Evolutionary conservation across 345 rosid genomes (phyloP).

Genomic region (Passiflora organensis): DNA sequence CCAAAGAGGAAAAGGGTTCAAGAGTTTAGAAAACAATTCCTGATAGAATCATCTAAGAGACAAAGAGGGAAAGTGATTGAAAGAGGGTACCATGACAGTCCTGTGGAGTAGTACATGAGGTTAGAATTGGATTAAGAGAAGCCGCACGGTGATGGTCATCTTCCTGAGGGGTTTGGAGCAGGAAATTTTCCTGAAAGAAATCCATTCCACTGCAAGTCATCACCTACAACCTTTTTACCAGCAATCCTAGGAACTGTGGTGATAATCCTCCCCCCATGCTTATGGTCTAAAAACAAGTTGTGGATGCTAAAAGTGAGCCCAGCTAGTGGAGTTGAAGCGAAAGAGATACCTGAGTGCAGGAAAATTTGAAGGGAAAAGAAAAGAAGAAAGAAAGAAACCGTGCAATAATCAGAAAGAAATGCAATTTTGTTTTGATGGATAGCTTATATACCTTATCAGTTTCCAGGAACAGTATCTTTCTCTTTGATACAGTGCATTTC

Average conservation of each 20-base stretch:
- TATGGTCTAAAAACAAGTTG: not conserved
- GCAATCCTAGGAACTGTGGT: slow-evolving; percentile 11
- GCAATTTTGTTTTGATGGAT: slow-evolving; percentile 24
- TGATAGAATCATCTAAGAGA: not conserved
- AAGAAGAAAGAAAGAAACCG: too few species aligned
- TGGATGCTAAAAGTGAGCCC: slow-evolving; percentile 7
- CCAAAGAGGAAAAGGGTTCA: not conserved
- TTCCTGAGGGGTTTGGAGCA: slow-evolving; percentile 69
- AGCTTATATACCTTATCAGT: slow-evolving; percentile 40
- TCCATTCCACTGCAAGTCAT: slow-evolving; percentile 90
- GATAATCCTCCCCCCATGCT: slow-evolving; percentile 20
- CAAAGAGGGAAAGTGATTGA: not conserved
- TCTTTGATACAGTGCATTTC: slow-evolving; percentile 3
- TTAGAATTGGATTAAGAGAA: slow-evolving; percentile 61
- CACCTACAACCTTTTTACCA: slow-evolving; percentile 17
- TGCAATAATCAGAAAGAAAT: slow-evolving; percentile 15
- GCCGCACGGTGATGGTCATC: slow-evolving; percentile 52
- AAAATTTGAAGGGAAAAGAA: not conserved
- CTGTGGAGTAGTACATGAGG: slow-evolving; percentile 64
- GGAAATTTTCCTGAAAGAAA: slow-evolving; percentile 77
- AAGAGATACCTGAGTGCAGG: slow-evolving; percentile 4
- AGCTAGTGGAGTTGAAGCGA: slow-evolving; percentile 5
- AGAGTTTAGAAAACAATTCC: too few species aligned
- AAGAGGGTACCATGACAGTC: slow-evolving; percentile 67
- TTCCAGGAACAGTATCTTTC: slow-evolving; percentile 13